Evolutionary conservation across 768 basidiomycete species (phyloP).

Genomic region (Leucosporidium scottii): DNA sequence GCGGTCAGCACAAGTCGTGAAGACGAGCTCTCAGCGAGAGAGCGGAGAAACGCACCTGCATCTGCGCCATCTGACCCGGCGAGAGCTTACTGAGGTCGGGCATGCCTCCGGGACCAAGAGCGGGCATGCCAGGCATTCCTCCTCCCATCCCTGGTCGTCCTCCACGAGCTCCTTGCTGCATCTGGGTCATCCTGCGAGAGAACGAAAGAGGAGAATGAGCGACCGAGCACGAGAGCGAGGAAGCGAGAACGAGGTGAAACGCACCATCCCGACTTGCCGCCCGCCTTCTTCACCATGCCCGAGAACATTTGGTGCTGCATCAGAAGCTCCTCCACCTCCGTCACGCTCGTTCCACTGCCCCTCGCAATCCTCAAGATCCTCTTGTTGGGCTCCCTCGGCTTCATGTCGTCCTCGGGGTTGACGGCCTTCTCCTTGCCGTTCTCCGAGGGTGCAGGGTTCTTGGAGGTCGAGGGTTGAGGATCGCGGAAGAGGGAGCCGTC

Average conservation of each 20-base stretch:
- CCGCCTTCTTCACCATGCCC: slow-evolving; percentile 96
- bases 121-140: slow-evolving; percentile 19
- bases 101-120: slow-evolving; percentile 27
- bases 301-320: slow-evolving; percentile 99
- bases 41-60: slow-evolving; percentile 60
- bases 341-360: slow-evolving; percentile 87
- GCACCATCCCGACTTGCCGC: slow-evolving; percentile 91
- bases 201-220: slow-evolving; percentile 41
- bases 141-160: slow-evolving; percentile 8
- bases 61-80: slow-evolving; percentile 85
- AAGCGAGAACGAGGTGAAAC: slow-evolving; percentile 34
- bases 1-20: background rate
- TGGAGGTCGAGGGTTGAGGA: slow-evolving; percentile 42
- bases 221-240: background rate
- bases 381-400: slow-evolving; percentile 65
- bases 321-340: slow-evolving; percentile 95
- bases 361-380: slow-evolving; percentile 81
- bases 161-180: slow-evolving; percentile 78
- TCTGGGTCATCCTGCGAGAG: slow-evolving; percentile 84
- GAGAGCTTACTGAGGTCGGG: slow-evolving; percentile 52
- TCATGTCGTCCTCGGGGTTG: slow-evolving; percentile 41
- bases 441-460: background rate
- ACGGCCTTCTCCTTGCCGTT: slow-evolving; percentile 9
- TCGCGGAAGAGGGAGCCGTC: slow-evolving; percentile 78
- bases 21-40: background rate